Evolutionary conservation across 1,139 yeast genomes (phyloP).

Genomic region (Zygoascus meyerae): DNA sequence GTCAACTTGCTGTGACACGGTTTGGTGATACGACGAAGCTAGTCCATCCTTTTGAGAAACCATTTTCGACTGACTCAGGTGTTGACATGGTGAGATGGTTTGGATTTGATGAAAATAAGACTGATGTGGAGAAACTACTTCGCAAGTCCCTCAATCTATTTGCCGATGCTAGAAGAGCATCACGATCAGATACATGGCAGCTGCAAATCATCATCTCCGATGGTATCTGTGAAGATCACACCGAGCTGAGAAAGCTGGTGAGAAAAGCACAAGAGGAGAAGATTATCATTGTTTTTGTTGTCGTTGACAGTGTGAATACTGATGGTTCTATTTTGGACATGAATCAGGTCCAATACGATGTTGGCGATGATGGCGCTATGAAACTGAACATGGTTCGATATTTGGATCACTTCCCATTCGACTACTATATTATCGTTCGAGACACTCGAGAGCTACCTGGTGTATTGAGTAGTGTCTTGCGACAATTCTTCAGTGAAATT

Average conservation of each 20-base stretch:
- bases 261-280: conserved; percentile 88
- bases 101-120: conserved; percentile 81
- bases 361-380: conserved; percentile 65
- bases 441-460: conserved; percentile 86
- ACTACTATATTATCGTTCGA: conserved; percentile 89
- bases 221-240: conserved; percentile 96
- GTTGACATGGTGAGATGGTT: conserved; percentile 82
- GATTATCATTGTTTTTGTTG: conserved; percentile 91
- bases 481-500: conserved; percentile 80
- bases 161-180: conserved; percentile 49
- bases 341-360: conserved; percentile 82
- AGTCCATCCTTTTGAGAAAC: conserved; percentile 85
- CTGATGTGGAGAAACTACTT: conserved; percentile 75
- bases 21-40: conserved; percentile 83
- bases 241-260: conserved; percentile 69
- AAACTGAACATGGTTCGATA: conserved; percentile 75
- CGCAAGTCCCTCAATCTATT: conserved; percentile 68
- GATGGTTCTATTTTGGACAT: conserved; percentile 87
- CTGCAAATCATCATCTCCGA: conserved; percentile 88
- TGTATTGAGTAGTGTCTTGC: conserved; percentile 78
- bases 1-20: conserved; percentile 83
- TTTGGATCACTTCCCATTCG: conserved; percentile 93
- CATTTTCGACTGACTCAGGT: conserved; percentile 79
- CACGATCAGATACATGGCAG: conserved; percentile 71
- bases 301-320: conserved; percentile 82